Percentiles rank a stretch among this genome's conserved stretches.
These are phyloP conservation scores for Peronosclerospora sorghi DNA, from an alignment of 352 stramenopile species.

Conservation along the genomic window DNA sequence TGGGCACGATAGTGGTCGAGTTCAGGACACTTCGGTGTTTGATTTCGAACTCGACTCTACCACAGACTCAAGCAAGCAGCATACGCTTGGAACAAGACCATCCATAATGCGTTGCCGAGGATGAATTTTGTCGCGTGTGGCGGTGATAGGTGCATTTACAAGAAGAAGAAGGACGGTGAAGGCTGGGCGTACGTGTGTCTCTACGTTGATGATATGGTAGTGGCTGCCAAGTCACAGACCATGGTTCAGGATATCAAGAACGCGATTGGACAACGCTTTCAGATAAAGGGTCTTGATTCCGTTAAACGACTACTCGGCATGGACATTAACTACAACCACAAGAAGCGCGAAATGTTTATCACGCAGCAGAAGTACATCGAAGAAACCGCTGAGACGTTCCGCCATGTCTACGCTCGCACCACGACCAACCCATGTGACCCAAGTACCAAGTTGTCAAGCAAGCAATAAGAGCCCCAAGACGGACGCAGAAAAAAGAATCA, in stretches of 20 bases:
- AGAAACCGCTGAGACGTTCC: neutral
- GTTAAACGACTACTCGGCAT: neutral
- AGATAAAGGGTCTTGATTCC: neutral
- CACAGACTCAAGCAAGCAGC: neutral
- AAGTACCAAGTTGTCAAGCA: neutral
- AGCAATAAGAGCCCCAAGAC: neutral
- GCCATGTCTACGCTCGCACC: neutral
- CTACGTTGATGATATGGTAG: no score
- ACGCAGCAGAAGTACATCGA: no score
- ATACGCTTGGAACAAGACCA: neutral
- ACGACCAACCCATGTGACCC: neutral
- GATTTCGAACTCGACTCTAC: no score
- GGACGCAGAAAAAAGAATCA: neutral
- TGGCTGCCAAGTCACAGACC: no score
- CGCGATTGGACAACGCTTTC: no score
- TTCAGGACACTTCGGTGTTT: no score
- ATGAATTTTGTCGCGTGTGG: neutral
- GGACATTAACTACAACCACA: neutral
- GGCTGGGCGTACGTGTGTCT: neutral
- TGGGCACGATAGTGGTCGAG: no score
- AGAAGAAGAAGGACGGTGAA: neutral
- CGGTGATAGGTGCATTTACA: neutral
- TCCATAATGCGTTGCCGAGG: no score
- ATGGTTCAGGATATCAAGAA: no score
- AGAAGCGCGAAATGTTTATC: neutral